Percentiles rank a stretch among this genome's conserved stretches.
Evolutionary conservation across 805 yeast species (phyloP).

Genomic region (Zygotorulaspora danielsina): DNA sequence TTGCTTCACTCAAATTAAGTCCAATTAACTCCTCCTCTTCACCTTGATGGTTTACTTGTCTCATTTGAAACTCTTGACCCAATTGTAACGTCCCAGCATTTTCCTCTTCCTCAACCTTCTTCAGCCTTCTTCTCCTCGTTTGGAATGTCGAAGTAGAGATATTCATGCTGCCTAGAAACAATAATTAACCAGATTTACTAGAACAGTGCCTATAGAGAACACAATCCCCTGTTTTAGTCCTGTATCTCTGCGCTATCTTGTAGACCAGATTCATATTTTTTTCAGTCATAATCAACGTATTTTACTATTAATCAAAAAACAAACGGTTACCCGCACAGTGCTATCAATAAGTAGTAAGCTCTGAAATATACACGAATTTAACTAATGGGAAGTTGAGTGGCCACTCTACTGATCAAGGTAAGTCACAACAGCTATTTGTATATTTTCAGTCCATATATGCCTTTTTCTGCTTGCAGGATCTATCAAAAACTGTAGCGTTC

Average conservation of each 20-base stretch:
- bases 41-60: constrained; percentile 78
- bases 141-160: constrained; percentile 85
- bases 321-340: neutral
- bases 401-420: too few species aligned
- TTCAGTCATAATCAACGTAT: neutral
- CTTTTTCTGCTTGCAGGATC: too few species aligned
- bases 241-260: too few species aligned
- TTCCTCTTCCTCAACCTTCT: constrained; percentile 78
- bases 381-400: too few species aligned
- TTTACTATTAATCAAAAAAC: neutral
- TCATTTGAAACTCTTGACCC: constrained; percentile 88
- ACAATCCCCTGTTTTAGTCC: too few species aligned
- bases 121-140: constrained; percentile 68
- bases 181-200: neutral
- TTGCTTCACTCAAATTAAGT: constrained; percentile 81
- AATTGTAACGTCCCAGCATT: constrained; percentile 82
- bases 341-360: neutral
- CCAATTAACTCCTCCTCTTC: constrained; percentile 73
- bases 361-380: too few species aligned
- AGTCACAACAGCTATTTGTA: too few species aligned
- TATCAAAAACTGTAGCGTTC: too few species aligned
- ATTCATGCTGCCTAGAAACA: constrained; percentile 51
- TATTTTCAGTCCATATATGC: too few species aligned
- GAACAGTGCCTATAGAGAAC: neutral
- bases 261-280: neutral